A percentile compares a stretch with the other conserved stretches of the same genome.
These are phyloP conservation scores for Fraxinus albicans DNA, from an alignment of 305 asterid species.

Conservation along the genomic window DNA sequence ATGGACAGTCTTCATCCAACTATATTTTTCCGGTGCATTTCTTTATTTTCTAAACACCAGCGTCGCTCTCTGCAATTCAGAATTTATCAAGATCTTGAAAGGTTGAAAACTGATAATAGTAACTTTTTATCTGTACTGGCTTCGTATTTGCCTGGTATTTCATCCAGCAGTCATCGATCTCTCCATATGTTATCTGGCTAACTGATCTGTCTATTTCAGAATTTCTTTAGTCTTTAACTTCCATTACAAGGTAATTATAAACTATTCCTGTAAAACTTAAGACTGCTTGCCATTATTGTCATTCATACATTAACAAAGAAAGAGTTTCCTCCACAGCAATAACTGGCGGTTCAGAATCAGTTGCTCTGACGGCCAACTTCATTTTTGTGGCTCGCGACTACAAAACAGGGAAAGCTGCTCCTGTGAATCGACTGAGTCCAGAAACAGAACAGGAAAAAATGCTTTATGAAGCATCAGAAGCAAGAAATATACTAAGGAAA, in stretches of 20 bases:
- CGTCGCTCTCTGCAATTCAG: background rate
- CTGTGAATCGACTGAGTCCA: slow-evolving; percentile 65
- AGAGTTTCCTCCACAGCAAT: slow-evolving; percentile 37
- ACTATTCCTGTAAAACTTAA: background rate
- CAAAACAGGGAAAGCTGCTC: slow-evolving; percentile 78
- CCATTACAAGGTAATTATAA: background rate
- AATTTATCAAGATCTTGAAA: background rate
- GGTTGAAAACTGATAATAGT: background rate
- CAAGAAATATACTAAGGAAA: slow-evolving; percentile 57
- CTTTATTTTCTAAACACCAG: background rate
- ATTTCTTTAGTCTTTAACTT: background rate
- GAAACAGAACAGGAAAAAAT: slow-evolving; percentile 64
- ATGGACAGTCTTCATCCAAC: background rate
- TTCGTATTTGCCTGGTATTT: background rate
- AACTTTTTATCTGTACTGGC: background rate
- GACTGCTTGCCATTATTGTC: background rate
- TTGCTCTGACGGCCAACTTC: slow-evolving; percentile 80
- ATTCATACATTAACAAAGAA: slow-evolving; percentile 10
- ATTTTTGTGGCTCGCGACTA: slow-evolving; percentile 95
- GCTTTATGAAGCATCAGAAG: slow-evolving; percentile 73
- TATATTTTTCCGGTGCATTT: background rate
- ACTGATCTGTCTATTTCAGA: slow-evolving; percentile 14
- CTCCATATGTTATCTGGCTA: background rate
- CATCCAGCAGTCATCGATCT: background rate
- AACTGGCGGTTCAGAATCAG: slow-evolving; percentile 45